Evolutionary conservation across 768 basidiomycete species (phyloP), one percentile per base, ranked within the genome.

Genomic region (Mycena albidolilacea): DNA sequence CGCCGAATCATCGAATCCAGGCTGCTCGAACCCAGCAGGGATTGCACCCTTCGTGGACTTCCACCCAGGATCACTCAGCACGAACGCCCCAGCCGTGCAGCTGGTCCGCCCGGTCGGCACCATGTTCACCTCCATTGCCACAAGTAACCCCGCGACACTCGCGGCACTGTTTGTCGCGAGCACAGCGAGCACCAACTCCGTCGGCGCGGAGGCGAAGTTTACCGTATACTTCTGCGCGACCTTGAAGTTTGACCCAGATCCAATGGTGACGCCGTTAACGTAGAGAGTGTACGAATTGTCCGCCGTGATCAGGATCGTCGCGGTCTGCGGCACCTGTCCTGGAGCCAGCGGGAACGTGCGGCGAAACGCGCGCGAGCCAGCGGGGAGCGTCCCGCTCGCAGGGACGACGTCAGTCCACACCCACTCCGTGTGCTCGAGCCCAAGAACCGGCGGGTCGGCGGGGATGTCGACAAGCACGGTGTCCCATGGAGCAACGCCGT

Each of bases 21-120:
- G 57, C 57, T 58, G 57, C 17, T 58, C 57, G 37, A 58, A 58
- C 37, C 39, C 58, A 39, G 39, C 58, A 10, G 58, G 58, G 38
- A 59, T 59, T 7, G 39, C 17, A 39, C 19, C 39, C 30, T 39
- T 59, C 2, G 57, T 58, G 35, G 57, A 58, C 30, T 37, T 58
- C 57, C 57, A 58, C 14, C 37, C 35, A 7, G 6, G 0, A 58
- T 59, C 39, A 19, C 39, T 9, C 19, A 59, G 8, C 19, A 59
- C 9, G 21, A 59, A 59, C 38, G 58, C 58, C 2, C 58, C 58
- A 9, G 58, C 58, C 2, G 58, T 41, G 39, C 58, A 59, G 12
- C 21, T 21, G 5, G 39, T 21, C n/a, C 58, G 38, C 58, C 58
- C 19, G 4, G 37, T 5, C 7, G 58, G 58, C 58, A 41, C 19